A percentile compares a stretch with the other conserved stretches of the same genome.
Evolutionary conservation across 768 basidiomycete species (phyloP).

Genomic region (Kockovaella imperatae): DNA sequence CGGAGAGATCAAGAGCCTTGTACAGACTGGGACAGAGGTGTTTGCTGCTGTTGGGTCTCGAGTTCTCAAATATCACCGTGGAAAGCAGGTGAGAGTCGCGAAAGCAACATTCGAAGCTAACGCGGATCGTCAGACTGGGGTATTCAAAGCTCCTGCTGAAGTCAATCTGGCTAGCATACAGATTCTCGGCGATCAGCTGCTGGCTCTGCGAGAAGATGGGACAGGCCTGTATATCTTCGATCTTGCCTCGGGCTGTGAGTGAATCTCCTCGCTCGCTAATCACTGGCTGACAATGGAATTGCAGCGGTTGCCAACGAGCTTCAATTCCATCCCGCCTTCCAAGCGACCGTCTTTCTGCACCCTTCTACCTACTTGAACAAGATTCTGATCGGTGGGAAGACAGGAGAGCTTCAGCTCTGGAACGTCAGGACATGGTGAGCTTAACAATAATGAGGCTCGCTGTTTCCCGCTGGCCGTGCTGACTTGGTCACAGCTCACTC

Average conservation of each 20-base stretch:
- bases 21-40: slow-evolving; percentile 75
- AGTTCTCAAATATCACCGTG: slow-evolving; percentile 72
- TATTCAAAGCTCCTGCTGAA: slow-evolving; percentile 12
- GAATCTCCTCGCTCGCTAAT: not conserved
- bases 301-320: slow-evolving; percentile 62
- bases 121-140: slow-evolving; percentile 4
- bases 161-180: slow-evolving; percentile 56
- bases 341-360: slow-evolving; percentile 76
- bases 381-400: slow-evolving; percentile 69
- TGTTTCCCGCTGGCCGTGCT: not conserved
- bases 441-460: slow-evolving; percentile 1
- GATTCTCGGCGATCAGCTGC: slow-evolving; percentile 71
- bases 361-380: slow-evolving; percentile 97
- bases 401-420: slow-evolving; percentile 86
- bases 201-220: slow-evolving; percentile 74
- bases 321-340: slow-evolving; percentile 73
- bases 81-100: slow-evolving; percentile 62
- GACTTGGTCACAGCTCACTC: slow-evolving; percentile 58
- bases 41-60: slow-evolving; percentile 67
- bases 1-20: slow-evolving; percentile 64
- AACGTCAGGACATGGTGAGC: slow-evolving; percentile 75
- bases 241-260: slow-evolving; percentile 55
- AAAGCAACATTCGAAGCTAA: not conserved
- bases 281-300: slow-evolving; percentile 6
- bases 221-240: slow-evolving; percentile 71